Conservation (phyloP, 768 basidiomycete genomes). For the Lactarius quietus region DNA sequence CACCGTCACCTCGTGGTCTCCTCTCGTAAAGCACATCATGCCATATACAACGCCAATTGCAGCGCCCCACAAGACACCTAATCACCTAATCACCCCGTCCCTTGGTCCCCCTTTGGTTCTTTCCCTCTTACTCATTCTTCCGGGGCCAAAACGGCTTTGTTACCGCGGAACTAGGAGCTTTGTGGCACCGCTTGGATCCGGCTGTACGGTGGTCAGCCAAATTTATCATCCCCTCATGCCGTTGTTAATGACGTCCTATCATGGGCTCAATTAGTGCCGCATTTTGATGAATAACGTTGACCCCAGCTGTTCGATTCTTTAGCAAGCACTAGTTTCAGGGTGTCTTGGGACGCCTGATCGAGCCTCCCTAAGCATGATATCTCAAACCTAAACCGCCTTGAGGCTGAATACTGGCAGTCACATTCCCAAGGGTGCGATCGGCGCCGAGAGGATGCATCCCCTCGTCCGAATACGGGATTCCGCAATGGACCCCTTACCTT, state of each 20-base stretch:
- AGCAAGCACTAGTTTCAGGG: constrained; percentile 15
- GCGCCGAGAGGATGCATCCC: constrained; percentile 9
- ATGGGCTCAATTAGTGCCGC: constrained; percentile 13
- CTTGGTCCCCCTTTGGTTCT: background rate
- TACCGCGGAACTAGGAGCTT: background rate
- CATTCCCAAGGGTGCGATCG: constrained; percentile 24
- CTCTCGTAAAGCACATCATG: constrained; percentile 4
- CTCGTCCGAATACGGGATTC: constrained; percentile 12
- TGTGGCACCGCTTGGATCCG: constrained; percentile 3
- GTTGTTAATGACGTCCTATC: constrained; percentile 11
- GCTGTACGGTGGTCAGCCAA: background rate
- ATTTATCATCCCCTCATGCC: background rate
- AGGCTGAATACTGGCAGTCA: constrained; percentile 11
- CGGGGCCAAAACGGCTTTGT: background rate
- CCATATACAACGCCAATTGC: constrained; percentile 1
- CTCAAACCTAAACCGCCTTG: constrained; percentile 15
- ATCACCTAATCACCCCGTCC: constrained; percentile 7
- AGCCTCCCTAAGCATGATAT: background rate
- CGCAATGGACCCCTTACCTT: constrained; percentile 16
- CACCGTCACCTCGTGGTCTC: constrained; percentile 15
- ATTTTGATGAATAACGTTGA: constrained; percentile 6
- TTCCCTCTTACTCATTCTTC: background rate
- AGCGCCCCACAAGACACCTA: constrained; percentile 11
- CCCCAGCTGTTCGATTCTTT: background rate
- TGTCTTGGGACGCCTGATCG: constrained; percentile 10